These are phyloP conservation scores for Cardamine resedifolia DNA, from an alignment of 345 rosid genomes.

Conservation along the genomic window DNA sequence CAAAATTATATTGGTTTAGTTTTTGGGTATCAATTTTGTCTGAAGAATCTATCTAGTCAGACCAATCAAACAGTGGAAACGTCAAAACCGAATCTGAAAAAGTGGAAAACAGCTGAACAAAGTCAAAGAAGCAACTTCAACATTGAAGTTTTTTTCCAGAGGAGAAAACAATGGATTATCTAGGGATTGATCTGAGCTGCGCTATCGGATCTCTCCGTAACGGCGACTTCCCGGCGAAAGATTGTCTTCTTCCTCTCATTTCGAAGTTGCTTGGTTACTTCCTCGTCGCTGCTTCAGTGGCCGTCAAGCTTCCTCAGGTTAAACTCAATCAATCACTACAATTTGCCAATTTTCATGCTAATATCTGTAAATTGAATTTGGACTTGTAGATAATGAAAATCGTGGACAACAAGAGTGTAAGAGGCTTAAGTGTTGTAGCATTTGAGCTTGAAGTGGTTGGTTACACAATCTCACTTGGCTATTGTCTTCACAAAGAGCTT, in stretches of 20 bases:
- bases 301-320: constrained; percentile 95
- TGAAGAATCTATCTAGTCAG: not conserved
- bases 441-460: constrained; percentile 91
- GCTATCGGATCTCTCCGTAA: constrained; percentile 53
- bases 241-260: constrained; percentile 79
- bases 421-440: constrained; percentile 73
- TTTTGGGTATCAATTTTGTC: not conserved
- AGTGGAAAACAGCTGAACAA: not conserved
- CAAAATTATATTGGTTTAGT: constrained; percentile 13
- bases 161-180: constrained; percentile 44
- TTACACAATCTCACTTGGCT: constrained; percentile 76
- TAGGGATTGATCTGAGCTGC: constrained; percentile 74
- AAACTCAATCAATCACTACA: not conserved
- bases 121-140: not conserved
- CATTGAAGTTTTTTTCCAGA: not conserved
- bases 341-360: no score
- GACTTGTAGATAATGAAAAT: constrained; percentile 67
- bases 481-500: constrained; percentile 78
- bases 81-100: not conserved
- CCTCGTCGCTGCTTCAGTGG: constrained; percentile 87
- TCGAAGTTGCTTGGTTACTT: constrained; percentile 84
- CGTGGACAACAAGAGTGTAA: constrained; percentile 64
- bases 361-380: not conserved
- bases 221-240: constrained; percentile 61
- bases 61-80: not conserved